Evolutionary conservation across 495 filamentous ascomycete genomes (phyloP).

Genomic region (Aspergillus saccharolyticus): DNA sequence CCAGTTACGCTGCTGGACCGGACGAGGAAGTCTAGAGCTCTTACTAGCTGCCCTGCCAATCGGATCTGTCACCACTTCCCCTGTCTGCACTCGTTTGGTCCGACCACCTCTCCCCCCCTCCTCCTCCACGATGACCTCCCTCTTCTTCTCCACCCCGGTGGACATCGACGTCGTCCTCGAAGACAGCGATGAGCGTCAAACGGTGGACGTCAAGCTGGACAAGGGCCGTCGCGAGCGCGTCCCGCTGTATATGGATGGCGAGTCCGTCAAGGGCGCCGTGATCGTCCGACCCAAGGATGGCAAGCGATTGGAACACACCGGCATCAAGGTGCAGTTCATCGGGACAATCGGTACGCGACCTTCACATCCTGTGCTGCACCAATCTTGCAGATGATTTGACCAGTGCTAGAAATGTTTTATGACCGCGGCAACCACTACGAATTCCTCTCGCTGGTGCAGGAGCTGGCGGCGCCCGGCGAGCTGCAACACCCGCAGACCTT

Average conservation of each 20-base stretch:
- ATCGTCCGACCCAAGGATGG: constrained; percentile 97
- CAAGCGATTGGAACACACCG: constrained; percentile 94
- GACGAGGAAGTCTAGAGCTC: not conserved
- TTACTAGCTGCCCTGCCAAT: not conserved
- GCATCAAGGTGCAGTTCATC: constrained; percentile 99
- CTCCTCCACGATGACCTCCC: constrained; percentile 66
- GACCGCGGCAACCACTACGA: constrained; percentile 99
- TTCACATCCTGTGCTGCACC: no score
- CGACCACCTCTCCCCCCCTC: constrained; percentile 4
- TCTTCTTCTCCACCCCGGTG: constrained; percentile 96
- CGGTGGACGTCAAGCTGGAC: constrained; percentile 96
- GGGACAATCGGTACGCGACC: constrained; percentile 78
- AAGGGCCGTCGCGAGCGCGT: constrained; percentile 96
- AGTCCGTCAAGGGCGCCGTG: constrained; percentile 93
- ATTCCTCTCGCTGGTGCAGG: constrained; percentile 92
- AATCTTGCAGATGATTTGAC: not conserved
- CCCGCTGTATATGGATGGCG: constrained; percentile 94
- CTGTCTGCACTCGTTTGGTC: constrained; percentile 1
- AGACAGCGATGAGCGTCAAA: constrained; percentile 85
- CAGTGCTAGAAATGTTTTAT: constrained; percentile 86
- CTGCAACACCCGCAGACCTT: constrained; percentile 98
- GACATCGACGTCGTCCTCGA: constrained; percentile 99
- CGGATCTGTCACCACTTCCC: not conserved
- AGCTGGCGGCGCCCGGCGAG: constrained; percentile 93
- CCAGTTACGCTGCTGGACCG: not conserved